Evolutionary conservation across 441 rosid species (phyloP), one percentile per base, ranked within the genome.

Genomic region (Pelargonium fulgidum): DNA sequence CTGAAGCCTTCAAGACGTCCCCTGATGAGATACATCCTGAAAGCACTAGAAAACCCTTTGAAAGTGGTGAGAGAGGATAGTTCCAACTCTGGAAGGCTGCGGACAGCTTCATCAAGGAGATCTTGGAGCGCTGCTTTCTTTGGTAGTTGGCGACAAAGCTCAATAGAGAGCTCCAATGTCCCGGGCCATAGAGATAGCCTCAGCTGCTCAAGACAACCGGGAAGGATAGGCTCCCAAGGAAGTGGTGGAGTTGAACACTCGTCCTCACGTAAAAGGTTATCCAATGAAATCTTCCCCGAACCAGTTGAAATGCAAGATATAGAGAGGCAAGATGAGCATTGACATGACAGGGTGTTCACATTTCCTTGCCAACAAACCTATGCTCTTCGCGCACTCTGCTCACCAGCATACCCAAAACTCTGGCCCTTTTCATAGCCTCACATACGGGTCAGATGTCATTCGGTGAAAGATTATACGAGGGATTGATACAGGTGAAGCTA

Each of bases 1-100:
- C 93, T 95, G 10, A 90, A 91, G 83, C 93, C 96, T 70, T 81
- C 95, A 1, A 90, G 86, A 76, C 85, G 99, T 47, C 99, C 99
- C 0, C 86, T 82, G 2, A 92, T 92, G 96, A 87, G 93, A 79
- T 86, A 95, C 78, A 81, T 95, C 65, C 87, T 89, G 45, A 89
- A 85, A 79, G 99, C 99, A 0, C 77, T 95, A 68, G 98, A 95
- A 73, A 95, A 92, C 69, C 99, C 98, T 3, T 67, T 86, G 68
- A 90, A 88, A 80, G 98, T 95, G 7, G 98, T 89, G 29, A 87
- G 98, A 65, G 95, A 90, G 67, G 98, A 90, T 52, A 78, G 61
- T 69, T 74, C 78, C 22, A 75, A 89, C 65, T 95, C 97, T 0
- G 88, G 81, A 3, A 72, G 90, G 84, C 85, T 95, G 19, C 85